Base-by-base conservation (phyloP, 179 eudicot genomes). In the Nepenthes alata region DNA sequence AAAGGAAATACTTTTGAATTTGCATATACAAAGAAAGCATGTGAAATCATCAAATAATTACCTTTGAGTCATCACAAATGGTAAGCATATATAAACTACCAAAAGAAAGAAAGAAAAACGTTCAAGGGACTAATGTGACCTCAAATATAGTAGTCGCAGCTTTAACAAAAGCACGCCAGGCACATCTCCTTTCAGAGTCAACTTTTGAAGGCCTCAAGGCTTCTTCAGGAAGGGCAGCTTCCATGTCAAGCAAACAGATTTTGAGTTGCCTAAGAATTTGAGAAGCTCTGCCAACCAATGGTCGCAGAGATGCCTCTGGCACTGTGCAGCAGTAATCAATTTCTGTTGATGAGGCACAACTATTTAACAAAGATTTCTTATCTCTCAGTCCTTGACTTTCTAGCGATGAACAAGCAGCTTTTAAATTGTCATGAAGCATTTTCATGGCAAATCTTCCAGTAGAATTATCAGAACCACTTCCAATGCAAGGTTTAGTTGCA, bases 151-250 rank as follows among this genome's bases (percentile, higher is more conserved):
- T 81, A 57, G 65, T 70, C 41, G 96, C 88, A 67, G 80, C 75
- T 77, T 89, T 93, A 2, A 86, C 84, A 74, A 84, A 93, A 38
- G 76, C 76, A 57, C 82, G 88, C 98, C 98, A 93, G 51, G 84
- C 78, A 53, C 74, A 64, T 76, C 91, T 77, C 67, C 68, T 81
- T 47, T 80, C 75, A 14, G 55, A 53, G 41, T 70, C 61, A 60
- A 72, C 79, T 81, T 81, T 81, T 36, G 86, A 85, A 3, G 51
- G 74, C 72, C 88, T 78, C 55, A 81, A 56, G 60, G 93, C 81
- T 60, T 83, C 95, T 77, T 75, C 86, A 37, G 96, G 88, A 55
- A 93, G 73, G 15, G 93, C 95, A 68, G 89, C 88, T 64, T 89
- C 96, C 78, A 89, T 80, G 69, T 93, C 98, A 64, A 93, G 96